Evolutionary conservation across 495 filamentous ascomycete genomes (phyloP), one percentile per base, ranked within the genome.

Genomic region (Letharia columbiana): DNA sequence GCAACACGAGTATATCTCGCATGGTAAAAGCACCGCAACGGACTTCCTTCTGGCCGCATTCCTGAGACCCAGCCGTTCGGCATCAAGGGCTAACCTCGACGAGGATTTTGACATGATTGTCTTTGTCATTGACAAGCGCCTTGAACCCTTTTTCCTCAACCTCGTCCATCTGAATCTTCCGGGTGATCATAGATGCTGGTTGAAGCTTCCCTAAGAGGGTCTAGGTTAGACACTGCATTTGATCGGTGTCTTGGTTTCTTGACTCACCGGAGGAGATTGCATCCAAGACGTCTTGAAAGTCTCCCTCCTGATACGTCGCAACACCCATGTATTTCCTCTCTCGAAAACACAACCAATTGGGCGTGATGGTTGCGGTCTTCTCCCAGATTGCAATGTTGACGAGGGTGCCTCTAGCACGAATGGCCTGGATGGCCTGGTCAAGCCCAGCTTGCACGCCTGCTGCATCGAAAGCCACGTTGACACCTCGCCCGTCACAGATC

Each of bases 361-460:
- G 79, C 7, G 72, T 67, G 33, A 87, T 73, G 11, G 73, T 73
- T 20, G 79, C 77, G 3, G 70, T 60, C 68, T 81, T 81, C 70
- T 85, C 84, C 85, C 85, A 87, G 37, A 87, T 78, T 1, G 86
- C 83, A 59, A 87, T 80, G 66, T 87, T 87, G 15, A 87, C 79
- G 39, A 86, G 76, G 0, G 83, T 85, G 7, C 86, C 86, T 50
- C 80, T 73, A 6, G 77, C 77, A 17, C 82, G 75, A 44, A 82
- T 72, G 0, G 82, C 77, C 49, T 76, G 71, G 44, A 85, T 77
- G 4, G 80, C 82, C 50, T 75, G 73, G 44, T 82, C 75, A 5
- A 88, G 72, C 12, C 77, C 82, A 11, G 70, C 71, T 66, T 81
- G 79, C 42, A 86, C 83, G 11, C 84, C 85, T 4, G 86, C 83